These are phyloP conservation scores for Lecanosticta acicola DNA, from an alignment of 2,329 filamentous ascomycete genomes.

Conservation along the genomic window DNA sequence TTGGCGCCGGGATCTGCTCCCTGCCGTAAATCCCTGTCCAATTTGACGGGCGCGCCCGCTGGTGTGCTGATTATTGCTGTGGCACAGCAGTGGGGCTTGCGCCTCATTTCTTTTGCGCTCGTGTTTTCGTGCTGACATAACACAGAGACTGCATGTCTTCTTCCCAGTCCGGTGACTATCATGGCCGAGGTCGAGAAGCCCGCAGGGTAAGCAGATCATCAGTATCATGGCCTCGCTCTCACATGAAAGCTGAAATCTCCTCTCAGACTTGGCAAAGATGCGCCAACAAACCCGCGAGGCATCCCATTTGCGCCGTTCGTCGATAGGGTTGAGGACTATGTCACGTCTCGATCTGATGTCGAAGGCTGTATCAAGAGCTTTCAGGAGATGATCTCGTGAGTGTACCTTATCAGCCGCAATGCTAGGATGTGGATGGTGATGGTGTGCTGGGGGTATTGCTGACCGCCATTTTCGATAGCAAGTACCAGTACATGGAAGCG, in stretches of 20 bases:
- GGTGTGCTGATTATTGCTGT: too few species aligned
- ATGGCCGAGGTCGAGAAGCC: constrained; percentile 4
- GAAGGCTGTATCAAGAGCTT: constrained; percentile 76
- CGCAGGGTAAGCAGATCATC: constrained; percentile 8
- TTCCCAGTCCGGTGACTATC: too few species aligned
- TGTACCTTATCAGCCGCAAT: constrained; percentile 5
- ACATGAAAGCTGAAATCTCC: not conserved
- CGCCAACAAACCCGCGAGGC: constrained; percentile 68
- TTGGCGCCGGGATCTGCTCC: too few species aligned
- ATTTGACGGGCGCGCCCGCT: too few species aligned
- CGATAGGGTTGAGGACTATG: constrained; percentile 84
- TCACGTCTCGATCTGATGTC: constrained; percentile 70
- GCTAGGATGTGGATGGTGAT: not conserved
- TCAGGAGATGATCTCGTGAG: constrained; percentile 88
- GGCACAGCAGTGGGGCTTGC: too few species aligned
- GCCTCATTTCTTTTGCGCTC: too few species aligned
- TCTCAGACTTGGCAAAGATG: constrained; percentile 36
- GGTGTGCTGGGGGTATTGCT: not conserved
- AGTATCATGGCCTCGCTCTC: not conserved
- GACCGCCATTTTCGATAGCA: constrained; percentile 50
- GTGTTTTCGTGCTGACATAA: too few species aligned
- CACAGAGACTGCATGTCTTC: too few species aligned
- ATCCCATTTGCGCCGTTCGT: constrained; percentile 82
- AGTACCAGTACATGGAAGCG: constrained; percentile 99
- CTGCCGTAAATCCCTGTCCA: too few species aligned